A percentile compares a stretch with the other conserved stretches of the same genome.
Evolutionary conservation across 2,329 filamentous ascomycete species (phyloP).

Genomic region (Exserohilum rostratum): DNA sequence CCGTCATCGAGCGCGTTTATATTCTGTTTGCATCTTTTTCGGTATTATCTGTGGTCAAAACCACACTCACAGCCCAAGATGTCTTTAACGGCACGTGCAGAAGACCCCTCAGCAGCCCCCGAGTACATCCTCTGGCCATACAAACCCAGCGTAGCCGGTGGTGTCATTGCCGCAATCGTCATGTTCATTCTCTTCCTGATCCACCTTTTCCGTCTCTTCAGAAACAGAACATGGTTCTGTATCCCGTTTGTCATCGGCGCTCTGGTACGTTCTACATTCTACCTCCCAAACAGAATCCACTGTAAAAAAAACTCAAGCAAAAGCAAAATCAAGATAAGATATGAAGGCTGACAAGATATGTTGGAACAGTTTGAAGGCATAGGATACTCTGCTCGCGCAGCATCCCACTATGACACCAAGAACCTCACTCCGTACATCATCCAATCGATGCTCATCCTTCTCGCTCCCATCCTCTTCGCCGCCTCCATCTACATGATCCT

Average conservation of each 20-base stretch:
- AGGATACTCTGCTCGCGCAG: conserved; percentile 49
- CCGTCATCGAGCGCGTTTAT: too few relatives aligned
- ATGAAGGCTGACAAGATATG: too few relatives aligned
- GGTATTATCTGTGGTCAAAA: too few relatives aligned
- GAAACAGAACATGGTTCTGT: conserved; percentile 59
- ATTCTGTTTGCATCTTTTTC: too few relatives aligned
- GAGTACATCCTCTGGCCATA: conserved; percentile 48
- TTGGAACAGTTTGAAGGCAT: conserved; percentile 44
- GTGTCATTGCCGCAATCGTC: conserved; percentile 55
- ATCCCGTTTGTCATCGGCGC: conserved; percentile 57
- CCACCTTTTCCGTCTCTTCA: conserved; percentile 54
- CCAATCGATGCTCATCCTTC: conserved; percentile 43
- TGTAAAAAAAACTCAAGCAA: not conserved
- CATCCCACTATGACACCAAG: conserved; percentile 44
- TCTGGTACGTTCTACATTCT: conserved; percentile 18
- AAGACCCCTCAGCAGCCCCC: conserved; percentile 18
- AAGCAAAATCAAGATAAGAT: not conserved
- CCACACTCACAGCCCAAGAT: conserved; percentile 19
- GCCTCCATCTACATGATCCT: conserved; percentile 57
- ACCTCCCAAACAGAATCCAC: conserved; percentile 4
- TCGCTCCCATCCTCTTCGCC: conserved; percentile 54
- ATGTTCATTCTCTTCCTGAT: conserved; percentile 53
- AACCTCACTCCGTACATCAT: conserved; percentile 47
- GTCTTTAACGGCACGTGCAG: conserved; percentile 11
- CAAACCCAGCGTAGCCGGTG: conserved; percentile 55